These are phyloP conservation scores for Candida sp. DNA, from an alignment of 1,139 yeast species.

Conservation along the genomic window DNA sequence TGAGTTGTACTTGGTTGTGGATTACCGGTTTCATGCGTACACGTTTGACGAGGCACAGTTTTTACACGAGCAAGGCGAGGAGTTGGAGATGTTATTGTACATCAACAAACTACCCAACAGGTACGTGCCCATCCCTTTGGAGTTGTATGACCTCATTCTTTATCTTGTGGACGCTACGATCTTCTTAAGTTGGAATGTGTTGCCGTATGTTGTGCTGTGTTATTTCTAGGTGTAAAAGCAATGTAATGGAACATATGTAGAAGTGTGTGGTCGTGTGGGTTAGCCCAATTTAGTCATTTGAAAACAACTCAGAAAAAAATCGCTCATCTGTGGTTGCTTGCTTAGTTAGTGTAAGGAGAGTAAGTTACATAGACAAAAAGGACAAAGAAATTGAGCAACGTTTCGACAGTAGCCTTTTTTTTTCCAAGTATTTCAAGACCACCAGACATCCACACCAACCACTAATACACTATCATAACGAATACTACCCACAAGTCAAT, in stretches of 20 bases:
- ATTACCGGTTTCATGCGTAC: slow-evolving; percentile 28
- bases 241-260: background rate
- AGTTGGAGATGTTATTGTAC: slow-evolving; percentile 29
- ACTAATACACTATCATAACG: too few species aligned
- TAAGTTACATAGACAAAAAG: too few species aligned
- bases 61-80: slow-evolving; percentile 16
- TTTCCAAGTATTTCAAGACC: slow-evolving; percentile 1
- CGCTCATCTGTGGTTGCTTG: too few species aligned
- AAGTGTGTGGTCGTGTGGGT: background rate
- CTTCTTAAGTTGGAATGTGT: slow-evolving; percentile 21
- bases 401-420: background rate
- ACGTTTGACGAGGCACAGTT: slow-evolving; percentile 20
- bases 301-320: background rate
- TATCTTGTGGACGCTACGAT: slow-evolving; percentile 35
- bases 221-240: background rate
- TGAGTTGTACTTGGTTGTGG: slow-evolving; percentile 35
- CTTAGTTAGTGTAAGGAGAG: background rate
- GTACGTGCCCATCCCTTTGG: slow-evolving; percentile 44
- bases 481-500: too few species aligned
- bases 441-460: background rate
- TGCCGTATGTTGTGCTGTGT: slow-evolving; percentile 6
- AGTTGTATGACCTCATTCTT: slow-evolving; percentile 35
- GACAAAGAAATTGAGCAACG: slow-evolving; percentile 2
- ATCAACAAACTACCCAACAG: slow-evolving; percentile 35
- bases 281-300: background rate